Evolutionary conservation across 768 basidiomycete genomes (phyloP).

Genomic region (Mycena pura): DNA sequence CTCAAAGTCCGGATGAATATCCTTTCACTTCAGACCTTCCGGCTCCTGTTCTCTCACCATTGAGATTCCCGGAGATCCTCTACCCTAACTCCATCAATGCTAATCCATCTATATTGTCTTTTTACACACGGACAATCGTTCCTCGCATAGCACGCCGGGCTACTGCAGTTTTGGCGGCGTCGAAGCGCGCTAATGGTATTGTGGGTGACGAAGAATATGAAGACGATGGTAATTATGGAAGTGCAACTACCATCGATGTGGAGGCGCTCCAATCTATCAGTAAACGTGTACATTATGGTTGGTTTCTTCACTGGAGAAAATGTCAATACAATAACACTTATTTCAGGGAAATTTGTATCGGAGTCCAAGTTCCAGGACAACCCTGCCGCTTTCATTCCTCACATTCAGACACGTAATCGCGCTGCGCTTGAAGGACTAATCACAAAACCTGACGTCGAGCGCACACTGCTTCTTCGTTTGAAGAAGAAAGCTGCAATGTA

Average conservation of each 20-base stretch:
- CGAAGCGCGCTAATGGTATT: constrained; percentile 73
- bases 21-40: constrained; percentile 90
- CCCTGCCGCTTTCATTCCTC: constrained; percentile 89
- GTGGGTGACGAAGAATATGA: constrained; percentile 73
- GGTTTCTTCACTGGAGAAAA: constrained; percentile 27
- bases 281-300: constrained; percentile 98
- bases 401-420: constrained; percentile 83
- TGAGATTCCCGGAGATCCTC: constrained; percentile 78
- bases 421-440: constrained; percentile 84
- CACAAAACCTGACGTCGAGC: constrained; percentile 97
- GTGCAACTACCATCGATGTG: constrained; percentile 92
- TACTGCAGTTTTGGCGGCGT: constrained; percentile 67
- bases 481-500: constrained; percentile 83
- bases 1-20: constrained; percentile 93
- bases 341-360: constrained; percentile 94
- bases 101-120: constrained; percentile 84
- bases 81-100: constrained; percentile 83
- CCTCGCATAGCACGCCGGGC: constrained; percentile 85
- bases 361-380: constrained; percentile 94
- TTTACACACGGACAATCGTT: constrained; percentile 89
- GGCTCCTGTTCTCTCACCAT: constrained; percentile 75
- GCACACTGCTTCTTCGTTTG: constrained; percentile 79
- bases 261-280: constrained; percentile 98
- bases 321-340: neutral
- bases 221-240: constrained; percentile 98